Evolutionary conservation across 305 asterid species (phyloP).

Genomic region (Fraxinus velutina): DNA sequence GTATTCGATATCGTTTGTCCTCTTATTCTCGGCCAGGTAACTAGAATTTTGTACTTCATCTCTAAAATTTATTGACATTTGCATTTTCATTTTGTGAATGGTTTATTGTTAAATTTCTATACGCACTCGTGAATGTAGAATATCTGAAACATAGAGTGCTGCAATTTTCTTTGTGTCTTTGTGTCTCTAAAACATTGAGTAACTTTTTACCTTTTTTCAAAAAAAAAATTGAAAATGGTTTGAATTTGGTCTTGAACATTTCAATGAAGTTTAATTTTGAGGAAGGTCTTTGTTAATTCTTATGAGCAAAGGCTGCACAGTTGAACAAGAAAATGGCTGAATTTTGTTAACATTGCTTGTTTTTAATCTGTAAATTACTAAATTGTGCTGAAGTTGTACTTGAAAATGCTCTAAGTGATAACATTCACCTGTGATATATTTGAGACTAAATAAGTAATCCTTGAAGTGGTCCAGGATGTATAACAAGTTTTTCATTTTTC

Average conservation of each 20-base stretch:
- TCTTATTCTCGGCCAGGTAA: constrained; percentile 43
- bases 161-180: not conserved
- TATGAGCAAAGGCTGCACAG: not conserved
- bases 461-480: not conserved
- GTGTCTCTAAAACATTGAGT: not conserved
- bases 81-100: not conserved
- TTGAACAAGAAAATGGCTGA: not conserved
- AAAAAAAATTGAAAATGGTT: not conserved
- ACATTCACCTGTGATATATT: not conserved
- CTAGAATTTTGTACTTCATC: constrained; percentile 11
- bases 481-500: not conserved
- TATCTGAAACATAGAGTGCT: not conserved
- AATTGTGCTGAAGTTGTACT: not conserved
- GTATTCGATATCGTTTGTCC: constrained; percentile 21
- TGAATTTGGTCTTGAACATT: not conserved
- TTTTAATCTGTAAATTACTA: not conserved
- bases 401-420: not conserved
- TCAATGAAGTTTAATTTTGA: not conserved
- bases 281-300: not conserved
- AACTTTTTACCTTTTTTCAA: not conserved
- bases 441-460: not conserved
- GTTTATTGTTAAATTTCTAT: not conserved
- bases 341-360: not conserved
- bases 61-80: not conserved
- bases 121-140: not conserved